These are phyloP conservation scores for Dipodascopsis tothii DNA, from an alignment of 805 yeast species.

Conservation along the genomic window DNA sequence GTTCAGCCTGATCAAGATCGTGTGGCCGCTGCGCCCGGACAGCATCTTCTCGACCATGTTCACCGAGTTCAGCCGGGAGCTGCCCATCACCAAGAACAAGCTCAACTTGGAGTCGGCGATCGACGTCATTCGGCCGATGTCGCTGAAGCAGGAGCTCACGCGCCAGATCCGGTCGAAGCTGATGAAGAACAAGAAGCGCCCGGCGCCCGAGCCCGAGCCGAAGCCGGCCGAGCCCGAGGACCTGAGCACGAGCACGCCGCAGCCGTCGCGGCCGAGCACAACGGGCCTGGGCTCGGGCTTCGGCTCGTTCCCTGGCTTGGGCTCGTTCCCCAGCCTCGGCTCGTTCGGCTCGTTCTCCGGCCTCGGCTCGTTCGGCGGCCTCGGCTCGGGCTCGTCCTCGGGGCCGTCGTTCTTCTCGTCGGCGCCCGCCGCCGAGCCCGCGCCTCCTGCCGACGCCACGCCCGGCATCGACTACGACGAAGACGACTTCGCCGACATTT, in stretches of 20 bases:
- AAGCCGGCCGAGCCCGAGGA: neutral
- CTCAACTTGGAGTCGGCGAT: constrained; percentile 18
- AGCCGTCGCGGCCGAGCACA: no score
- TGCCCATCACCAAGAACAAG: constrained; percentile 33
- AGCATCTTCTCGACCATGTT: constrained; percentile 62
- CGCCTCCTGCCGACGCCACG: neutral
- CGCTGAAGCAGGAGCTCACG: constrained; percentile 1
- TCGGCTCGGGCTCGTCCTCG: neutral
- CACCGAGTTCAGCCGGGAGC: constrained; percentile 82
- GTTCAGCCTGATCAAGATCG: constrained; percentile 88
- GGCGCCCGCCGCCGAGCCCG: neutral
- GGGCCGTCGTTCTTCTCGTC: neutral
- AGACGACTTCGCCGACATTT: constrained; percentile 72
- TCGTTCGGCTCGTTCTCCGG: constrained; percentile 1
- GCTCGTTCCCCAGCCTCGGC: no score
- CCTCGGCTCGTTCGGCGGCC: neutral
- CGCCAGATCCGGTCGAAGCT: neutral
- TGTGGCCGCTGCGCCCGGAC: constrained; percentile 77
- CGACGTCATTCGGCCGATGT: constrained; percentile 9
- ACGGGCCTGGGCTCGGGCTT: no score
- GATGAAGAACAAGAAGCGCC: neutral
- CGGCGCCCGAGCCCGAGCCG: neutral
- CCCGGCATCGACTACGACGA: constrained; percentile 56
- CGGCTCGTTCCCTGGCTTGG: no score
- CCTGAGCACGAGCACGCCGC: neutral